These are phyloP conservation scores for Suillus subalutaceus DNA, from an alignment of 768 basidiomycete species.

Conservation along the genomic window DNA sequence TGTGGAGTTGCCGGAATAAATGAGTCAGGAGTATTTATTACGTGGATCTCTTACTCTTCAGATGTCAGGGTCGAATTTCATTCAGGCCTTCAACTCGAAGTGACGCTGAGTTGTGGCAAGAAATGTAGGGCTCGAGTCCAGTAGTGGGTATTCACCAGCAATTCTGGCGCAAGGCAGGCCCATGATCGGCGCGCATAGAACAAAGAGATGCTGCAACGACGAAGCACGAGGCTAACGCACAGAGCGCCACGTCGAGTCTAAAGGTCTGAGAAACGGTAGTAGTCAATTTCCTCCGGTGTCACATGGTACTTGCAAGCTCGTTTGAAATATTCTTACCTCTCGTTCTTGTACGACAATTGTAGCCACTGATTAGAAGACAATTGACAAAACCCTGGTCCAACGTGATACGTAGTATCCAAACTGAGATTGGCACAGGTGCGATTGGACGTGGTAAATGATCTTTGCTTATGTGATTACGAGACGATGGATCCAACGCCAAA, in stretches of 20 bases:
- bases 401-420: neutral
- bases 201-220: neutral
- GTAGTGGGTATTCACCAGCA: neutral
- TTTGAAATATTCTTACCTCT: no score
- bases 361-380: neutral
- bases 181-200: no score
- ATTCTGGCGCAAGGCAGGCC: no score
- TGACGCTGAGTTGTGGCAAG: neutral
- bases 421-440: no score
- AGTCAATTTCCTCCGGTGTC: neutral
- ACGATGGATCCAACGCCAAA: no score
- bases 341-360: neutral
- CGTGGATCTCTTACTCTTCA: no score
- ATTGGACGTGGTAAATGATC: no score
- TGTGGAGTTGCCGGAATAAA: neutral
- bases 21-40: no score
- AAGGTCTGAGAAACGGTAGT: neutral
- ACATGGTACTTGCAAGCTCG: no score
- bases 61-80: neutral
- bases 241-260: neutral
- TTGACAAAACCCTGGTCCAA: neutral
- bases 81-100: neutral
- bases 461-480: no score
- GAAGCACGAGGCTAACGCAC: neutral
- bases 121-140: neutral